Evolutionary conservation across 306 rosid genomes (phyloP).

Genomic region (Citrullus amarus): DNA sequence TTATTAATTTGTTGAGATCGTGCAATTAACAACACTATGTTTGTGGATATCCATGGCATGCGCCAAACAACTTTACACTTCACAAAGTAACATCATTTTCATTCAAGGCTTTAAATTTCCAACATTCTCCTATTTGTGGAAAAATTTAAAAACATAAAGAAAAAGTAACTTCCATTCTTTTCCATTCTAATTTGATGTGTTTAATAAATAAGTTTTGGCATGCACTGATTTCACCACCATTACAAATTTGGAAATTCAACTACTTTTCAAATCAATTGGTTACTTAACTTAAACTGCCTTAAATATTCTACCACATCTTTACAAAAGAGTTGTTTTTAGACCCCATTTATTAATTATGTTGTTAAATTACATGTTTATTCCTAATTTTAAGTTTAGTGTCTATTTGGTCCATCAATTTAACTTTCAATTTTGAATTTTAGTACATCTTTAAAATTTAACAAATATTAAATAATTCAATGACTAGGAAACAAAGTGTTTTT

Average conservation of each 20-base stretch:
- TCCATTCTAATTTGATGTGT: neutral
- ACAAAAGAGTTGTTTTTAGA: too few species aligned
- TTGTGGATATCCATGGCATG: neutral
- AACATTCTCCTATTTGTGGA: neutral
- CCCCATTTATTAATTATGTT: too few species aligned
- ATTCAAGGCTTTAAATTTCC: neutral
- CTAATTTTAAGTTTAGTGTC: too few species aligned
- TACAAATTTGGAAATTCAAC: neutral
- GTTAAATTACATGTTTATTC: too few species aligned
- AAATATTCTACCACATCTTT: too few species aligned
- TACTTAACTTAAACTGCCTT: neutral
- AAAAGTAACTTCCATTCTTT: neutral
- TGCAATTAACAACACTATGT: neutral
- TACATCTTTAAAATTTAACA: too few species aligned
- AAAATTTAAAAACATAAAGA: neutral
- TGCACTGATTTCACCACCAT: neutral
- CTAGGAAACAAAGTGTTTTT: too few species aligned
- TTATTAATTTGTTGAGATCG: neutral
- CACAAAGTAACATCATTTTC: neutral
- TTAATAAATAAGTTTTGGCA: too few species aligned
- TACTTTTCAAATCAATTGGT: neutral
- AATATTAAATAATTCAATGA: too few species aligned
- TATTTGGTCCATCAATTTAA: too few species aligned
- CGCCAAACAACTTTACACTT: neutral
- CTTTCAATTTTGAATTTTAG: too few species aligned